Evolutionary conservation across 768 basidiomycete species (phyloP), one percentile per base, ranked within the genome.

Genomic region (Rhizopogon vinicolor): DNA sequence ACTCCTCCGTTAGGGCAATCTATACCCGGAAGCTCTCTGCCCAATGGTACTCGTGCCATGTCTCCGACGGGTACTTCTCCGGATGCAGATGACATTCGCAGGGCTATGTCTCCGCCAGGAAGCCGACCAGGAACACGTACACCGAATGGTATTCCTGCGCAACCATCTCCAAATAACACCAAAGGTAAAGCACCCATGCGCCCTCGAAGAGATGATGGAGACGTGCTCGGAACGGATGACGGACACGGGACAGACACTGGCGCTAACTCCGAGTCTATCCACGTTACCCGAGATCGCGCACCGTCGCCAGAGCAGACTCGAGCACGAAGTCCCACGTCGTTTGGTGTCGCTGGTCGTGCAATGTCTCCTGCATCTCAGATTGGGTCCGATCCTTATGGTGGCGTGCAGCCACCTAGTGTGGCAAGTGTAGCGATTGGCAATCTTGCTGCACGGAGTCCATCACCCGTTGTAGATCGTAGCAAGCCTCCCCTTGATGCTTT

Each of bases 31-130:
- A 59, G 40, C 64, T 53, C 69, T 37, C 58, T 56, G 39, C 75
- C 70, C 54, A 74, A 75, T 41, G 73, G 68, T n/a, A 58, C 58
- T 22, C 85, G 89, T 35, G 77, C 89, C 3, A 79, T 82, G 73
- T 92, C 91, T 2, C 88, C 91, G 4, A 71, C 70, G n/a, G 68
- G 72, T 29, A 72, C 72, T 40, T 58, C 61, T 0, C 65, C 74
- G 8, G 85, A 84, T 35, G 55, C 69, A 7, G 86, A 87, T 39
- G 83, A 84, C 48, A 70, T 74, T 50, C 84, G 87, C 33, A 83
- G 87, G 35, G 84, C 86, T 12, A 77, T 87, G 56, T 89, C 89
- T 0, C 88, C 87, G 4, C 67, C 77, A 6, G 78, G 76, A 60
- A 66, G 70, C 13, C 75, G 82, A n/a, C 69, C 77, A 22, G 68